Evolutionary conservation across 1,284 basidiomycete species (phyloP), one percentile per base, ranked within the genome.

Genomic region (Schizophyllum commune): DNA sequence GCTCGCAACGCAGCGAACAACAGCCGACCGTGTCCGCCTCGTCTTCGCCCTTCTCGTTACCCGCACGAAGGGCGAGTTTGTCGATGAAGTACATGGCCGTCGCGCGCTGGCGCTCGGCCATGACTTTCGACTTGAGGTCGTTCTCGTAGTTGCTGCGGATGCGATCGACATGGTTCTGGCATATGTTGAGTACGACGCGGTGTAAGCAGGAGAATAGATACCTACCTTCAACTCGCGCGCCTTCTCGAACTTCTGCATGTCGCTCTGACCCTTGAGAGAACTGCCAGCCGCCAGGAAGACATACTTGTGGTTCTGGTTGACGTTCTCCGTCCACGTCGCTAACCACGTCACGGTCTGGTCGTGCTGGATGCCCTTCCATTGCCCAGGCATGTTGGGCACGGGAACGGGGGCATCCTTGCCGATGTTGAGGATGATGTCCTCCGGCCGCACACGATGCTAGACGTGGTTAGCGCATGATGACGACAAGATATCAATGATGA

Each of bases 81-180:
- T 98, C 95, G 69, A 98, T 98, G 76, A 98, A 94, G 75, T 98
- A 98, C 86, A 98, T 92, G 11, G 95, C 91, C 0, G 95, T 98
- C 7, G 95, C 96, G 47, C 95, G 88, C 74, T 97, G 95, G 55
- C 95, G 88, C 65, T 92, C 90, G 8, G 87, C 90, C 91, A 94
- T 98, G 65, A 94, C 83, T 74, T 96, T 97, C 63, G 83, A 89
- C 75, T 84, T 91, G 59, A 98, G 77, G 63, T 96, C 92, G n/a
- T 74, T 77, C 9, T 79, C 84, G 73, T 98, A 98, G 73, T 95
- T 92, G 65, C 84, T 74, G 55, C 95, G 90, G 65, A 98, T 96
- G 62, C 85, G 83, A 68, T 92, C 94, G 66, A 98, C 92, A 69
- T 96, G 86, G 66, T 86, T 86, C 94, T 97, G 69, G 6, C 57